Conservation (phyloP, 805 yeast genomes). For the Metschnikowia gelsemii region DNA sequence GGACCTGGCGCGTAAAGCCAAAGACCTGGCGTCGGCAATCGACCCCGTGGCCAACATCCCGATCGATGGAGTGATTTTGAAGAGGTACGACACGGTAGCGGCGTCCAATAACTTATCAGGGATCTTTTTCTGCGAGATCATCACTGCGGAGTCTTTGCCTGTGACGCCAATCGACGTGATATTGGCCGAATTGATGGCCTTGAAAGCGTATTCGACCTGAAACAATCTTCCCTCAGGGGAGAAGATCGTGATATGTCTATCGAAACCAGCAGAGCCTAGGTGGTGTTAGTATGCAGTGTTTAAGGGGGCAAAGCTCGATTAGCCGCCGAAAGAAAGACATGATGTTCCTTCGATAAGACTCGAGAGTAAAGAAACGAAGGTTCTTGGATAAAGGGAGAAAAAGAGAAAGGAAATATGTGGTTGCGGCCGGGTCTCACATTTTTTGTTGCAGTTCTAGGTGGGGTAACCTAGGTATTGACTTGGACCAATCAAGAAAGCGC, state of each 20-base stretch:
- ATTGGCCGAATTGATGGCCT: conserved; percentile 91
- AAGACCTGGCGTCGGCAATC: conserved; percentile 91
- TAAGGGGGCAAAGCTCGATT: not conserved
- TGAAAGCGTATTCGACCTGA: conserved; percentile 97
- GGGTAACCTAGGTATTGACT: no score
- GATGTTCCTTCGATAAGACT: no score
- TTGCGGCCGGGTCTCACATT: no score
- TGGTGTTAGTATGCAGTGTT: conserved; percentile 36
- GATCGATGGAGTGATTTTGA: conserved; percentile 73
- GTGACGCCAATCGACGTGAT: conserved; percentile 85
- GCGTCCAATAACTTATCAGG: conserved; percentile 94
- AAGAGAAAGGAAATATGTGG: no score
- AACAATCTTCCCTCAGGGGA: conserved; percentile 97
- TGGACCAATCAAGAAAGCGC: no score
- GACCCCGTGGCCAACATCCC: conserved; percentile 95
- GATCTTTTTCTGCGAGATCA: conserved; percentile 92
- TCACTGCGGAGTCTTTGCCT: conserved; percentile 83
- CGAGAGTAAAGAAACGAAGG: no score
- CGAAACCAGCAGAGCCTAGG: conserved; percentile 87
- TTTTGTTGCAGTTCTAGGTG: no score
- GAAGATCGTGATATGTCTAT: conserved; percentile 96
- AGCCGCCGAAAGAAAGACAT: not conserved
- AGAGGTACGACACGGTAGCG: conserved; percentile 79
- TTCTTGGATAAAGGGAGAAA: no score
- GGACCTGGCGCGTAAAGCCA: conserved; percentile 85